Conservation (phyloP, 1,284 basidiomycete species). For the Apiotrichum veenhuisii region DNA sequence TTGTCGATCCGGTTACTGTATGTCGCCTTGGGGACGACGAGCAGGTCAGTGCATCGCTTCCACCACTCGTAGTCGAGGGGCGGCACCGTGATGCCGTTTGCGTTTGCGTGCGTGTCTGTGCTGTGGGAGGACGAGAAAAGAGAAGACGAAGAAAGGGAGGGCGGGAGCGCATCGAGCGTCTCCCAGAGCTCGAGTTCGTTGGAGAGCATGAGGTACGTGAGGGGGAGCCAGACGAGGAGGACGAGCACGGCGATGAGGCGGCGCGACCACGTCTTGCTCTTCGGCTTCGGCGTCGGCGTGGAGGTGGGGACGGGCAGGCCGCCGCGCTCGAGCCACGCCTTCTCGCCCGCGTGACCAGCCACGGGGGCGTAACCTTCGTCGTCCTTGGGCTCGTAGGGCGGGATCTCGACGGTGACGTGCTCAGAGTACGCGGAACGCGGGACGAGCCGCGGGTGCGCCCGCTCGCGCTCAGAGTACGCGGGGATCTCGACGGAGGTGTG, state of each 20-base stretch:
- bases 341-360: too few relatives aligned
- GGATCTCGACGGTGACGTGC: background rate
- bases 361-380: background rate
- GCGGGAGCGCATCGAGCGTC: background rate
- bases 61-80: constrained; percentile 3
- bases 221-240: background rate
- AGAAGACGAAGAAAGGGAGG: background rate
- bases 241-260: background rate
- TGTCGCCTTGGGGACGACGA: constrained; percentile 12
- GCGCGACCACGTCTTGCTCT: background rate
- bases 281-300: background rate
- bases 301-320: background rate
- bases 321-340: background rate
- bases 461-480: background rate
- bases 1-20: constrained; percentile 17
- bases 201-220: background rate
- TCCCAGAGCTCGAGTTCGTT: background rate
- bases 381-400: background rate
- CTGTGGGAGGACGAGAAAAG: background rate
- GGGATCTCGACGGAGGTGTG: background rate
- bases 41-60: constrained; percentile 11
- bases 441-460: background rate
- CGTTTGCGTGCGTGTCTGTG: background rate
- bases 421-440: background rate
- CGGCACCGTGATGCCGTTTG: background rate